A percentile compares a stretch with the other conserved stretches of the same genome.
phyloP scores from a whole-genome alignment of 2,329 filamentous ascomycete genomes.

The Drechslerella stenobrocha region DNA sequence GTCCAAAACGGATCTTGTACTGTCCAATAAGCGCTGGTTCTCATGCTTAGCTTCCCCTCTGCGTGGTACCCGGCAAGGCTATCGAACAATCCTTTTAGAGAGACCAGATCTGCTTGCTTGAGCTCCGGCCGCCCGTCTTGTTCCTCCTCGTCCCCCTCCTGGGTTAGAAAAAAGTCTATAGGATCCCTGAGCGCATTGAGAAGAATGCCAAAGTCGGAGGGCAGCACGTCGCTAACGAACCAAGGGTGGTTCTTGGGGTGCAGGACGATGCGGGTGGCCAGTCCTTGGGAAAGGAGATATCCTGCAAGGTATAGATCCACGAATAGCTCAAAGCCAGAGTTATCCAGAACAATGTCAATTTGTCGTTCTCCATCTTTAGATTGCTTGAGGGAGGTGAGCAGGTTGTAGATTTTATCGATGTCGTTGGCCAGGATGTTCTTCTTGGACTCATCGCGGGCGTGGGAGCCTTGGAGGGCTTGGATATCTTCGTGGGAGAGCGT shows the following conservation, averaged over 20 bases:
- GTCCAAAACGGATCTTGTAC: slow-evolving; percentile 85
- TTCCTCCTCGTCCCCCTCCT: slow-evolving; percentile 61
- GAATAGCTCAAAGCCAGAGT: slow-evolving; percentile 95
- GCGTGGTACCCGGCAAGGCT: slow-evolving; percentile 79
- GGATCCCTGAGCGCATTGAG: slow-evolving; percentile 78
- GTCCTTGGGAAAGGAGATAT: slow-evolving; percentile 78
- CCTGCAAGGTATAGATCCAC: slow-evolving; percentile 91
- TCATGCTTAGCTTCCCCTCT: slow-evolving; percentile 79
- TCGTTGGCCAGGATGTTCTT: slow-evolving; percentile 92
- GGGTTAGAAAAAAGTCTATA: slow-evolving; percentile 76
- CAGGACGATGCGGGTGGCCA: slow-evolving; percentile 83
- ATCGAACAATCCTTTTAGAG: slow-evolving; percentile 75
- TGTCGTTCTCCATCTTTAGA: slow-evolving; percentile 68
- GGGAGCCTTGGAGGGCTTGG: slow-evolving; percentile 87
- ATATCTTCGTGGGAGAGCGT: slow-evolving; percentile 93
- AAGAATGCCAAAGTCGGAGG: slow-evolving; percentile 79
- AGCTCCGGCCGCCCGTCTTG: slow-evolving; percentile 63
- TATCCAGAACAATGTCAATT: slow-evolving; percentile 94
- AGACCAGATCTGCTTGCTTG: slow-evolving; percentile 67
- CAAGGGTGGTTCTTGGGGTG: slow-evolving; percentile 95
- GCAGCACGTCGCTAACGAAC: slow-evolving; percentile 96
- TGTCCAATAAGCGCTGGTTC: slow-evolving; percentile 91
- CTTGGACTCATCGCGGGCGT: slow-evolving; percentile 82
- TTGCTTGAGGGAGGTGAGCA: slow-evolving; percentile 68
- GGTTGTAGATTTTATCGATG: slow-evolving; percentile 70